phyloP scores from a whole-genome alignment of 139 green algal genomes.

The Coccomyxa sp. region DNA sequence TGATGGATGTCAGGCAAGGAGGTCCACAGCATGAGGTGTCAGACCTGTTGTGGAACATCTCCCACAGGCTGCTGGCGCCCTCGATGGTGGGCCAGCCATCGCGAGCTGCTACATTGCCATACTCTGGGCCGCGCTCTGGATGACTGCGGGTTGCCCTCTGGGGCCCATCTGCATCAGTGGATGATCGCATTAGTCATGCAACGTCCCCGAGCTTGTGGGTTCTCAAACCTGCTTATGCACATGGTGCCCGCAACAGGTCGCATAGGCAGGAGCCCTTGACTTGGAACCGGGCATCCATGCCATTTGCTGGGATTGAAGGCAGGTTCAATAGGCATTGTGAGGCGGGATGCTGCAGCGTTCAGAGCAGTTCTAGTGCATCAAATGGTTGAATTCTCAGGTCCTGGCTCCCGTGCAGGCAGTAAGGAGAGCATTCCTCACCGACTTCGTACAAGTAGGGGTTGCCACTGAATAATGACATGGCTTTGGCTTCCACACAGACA shows the following conservation, averaged over 20 bases:
- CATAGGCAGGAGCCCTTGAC: no score
- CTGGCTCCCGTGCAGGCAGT: background rate
- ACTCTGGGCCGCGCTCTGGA: background rate
- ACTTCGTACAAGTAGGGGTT: background rate
- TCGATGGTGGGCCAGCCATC: background rate
- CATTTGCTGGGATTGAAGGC: background rate
- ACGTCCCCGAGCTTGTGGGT: background rate
- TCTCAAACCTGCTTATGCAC: no score
- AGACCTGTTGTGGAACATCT: slow-evolving; percentile 5
- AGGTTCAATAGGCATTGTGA: background rate
- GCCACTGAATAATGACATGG: background rate
- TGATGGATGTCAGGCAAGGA: background rate
- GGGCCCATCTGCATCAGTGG: background rate
- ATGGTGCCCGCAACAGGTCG: no score
- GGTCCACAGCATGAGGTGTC: background rate
- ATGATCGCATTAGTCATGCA: background rate
- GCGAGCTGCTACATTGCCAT: background rate
- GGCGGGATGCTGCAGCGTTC: background rate
- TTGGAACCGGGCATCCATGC: background rate
- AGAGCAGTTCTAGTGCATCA: background rate
- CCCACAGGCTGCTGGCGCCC: background rate
- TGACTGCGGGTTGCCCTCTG: background rate
- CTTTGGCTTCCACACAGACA: no score
- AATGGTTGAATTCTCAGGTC: background rate
- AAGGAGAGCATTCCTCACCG: background rate